These are phyloP conservation scores for Hyphopichia pseudoburtonii DNA, from an alignment of 1,139 yeast species.

Conservation along the genomic window DNA sequence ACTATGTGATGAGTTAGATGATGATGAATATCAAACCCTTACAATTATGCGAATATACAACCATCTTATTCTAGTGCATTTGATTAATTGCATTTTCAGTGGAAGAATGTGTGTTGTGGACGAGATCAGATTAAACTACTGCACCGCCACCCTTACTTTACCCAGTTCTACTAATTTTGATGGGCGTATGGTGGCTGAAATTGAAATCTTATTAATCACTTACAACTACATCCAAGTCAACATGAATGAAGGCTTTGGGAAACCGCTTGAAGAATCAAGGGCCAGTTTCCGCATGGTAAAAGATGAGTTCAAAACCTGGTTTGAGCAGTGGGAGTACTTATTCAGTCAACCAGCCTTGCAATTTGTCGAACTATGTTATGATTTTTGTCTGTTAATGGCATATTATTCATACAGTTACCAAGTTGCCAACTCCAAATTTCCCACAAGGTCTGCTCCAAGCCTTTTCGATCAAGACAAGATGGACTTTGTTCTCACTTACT, in stretches of 20 bases:
- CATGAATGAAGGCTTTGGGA: slow-evolving; percentile 18
- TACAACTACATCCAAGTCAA: slow-evolving; percentile 58
- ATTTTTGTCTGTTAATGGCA: slow-evolving; percentile 60
- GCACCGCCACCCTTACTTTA: slow-evolving; percentile 60
- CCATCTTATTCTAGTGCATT: slow-evolving; percentile 69
- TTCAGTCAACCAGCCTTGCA: slow-evolving; percentile 75
- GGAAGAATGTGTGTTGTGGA: slow-evolving; percentile 79
- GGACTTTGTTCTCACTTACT: slow-evolving; percentile 19
- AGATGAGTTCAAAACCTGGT: slow-evolving; percentile 56
- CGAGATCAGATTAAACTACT: slow-evolving; percentile 59
- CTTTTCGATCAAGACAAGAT: slow-evolving; percentile 24
- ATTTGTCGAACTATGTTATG: slow-evolving; percentile 72
- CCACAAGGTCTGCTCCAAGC: slow-evolving; percentile 6
- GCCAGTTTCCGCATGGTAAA: slow-evolving; percentile 23
- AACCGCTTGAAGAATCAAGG: slow-evolving; percentile 23
- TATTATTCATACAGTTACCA: slow-evolving; percentile 30
- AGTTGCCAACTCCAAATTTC: slow-evolving; percentile 10
- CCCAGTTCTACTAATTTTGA: slow-evolving; percentile 76
- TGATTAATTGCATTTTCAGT: slow-evolving; percentile 65
- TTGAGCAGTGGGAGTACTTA: slow-evolving; percentile 68
- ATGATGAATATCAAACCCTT: slow-evolving; percentile 49
- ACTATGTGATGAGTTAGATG: slow-evolving; percentile 29
- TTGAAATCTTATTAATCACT: slow-evolving; percentile 59
- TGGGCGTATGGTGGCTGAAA: slow-evolving; percentile 81
- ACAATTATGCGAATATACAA: slow-evolving; percentile 66